Conservation (phyloP, 257 asterid genomes). For the Lycium ferocissimum region DNA sequence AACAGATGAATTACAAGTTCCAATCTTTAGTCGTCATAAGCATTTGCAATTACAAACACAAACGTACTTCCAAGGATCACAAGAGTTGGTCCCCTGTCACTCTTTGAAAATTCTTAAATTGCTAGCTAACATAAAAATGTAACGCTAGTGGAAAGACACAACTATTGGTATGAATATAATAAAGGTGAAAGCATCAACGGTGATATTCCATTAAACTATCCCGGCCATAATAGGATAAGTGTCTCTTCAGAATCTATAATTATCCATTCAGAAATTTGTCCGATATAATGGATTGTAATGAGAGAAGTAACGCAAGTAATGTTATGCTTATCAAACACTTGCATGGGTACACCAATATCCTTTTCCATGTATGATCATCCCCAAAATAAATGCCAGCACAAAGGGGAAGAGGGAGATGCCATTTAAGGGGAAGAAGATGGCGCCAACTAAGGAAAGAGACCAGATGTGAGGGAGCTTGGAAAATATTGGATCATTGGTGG, state of each 20-base stretch:
- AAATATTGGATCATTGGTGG: too few species aligned
- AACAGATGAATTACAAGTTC: background rate
- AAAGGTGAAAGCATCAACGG: too few species aligned
- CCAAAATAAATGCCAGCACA: background rate
- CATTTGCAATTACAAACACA: background rate
- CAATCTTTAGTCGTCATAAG: background rate
- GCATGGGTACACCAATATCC: background rate
- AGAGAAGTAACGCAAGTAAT: background rate
- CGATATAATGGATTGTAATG: background rate
- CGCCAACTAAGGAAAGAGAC: background rate
- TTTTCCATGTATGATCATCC: background rate
- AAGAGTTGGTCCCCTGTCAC: background rate
- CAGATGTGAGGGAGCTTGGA: too few species aligned
- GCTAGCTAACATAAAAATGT: background rate
- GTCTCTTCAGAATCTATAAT: too few species aligned
- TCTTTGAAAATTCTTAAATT: background rate
- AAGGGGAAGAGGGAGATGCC: background rate
- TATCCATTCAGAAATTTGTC: too few species aligned
- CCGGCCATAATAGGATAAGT: too few species aligned
- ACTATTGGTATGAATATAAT: background rate
- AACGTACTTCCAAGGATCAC: background rate
- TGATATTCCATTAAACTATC: too few species aligned
- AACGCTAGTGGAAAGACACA: background rate
- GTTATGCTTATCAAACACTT: background rate
- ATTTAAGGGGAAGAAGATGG: background rate